A percentile compares a stretch with the other conserved stretches of the same genome.
Evolutionary conservation across 495 filamentous ascomycete species (phyloP).

Genomic region (Neurospora cerealis): DNA sequence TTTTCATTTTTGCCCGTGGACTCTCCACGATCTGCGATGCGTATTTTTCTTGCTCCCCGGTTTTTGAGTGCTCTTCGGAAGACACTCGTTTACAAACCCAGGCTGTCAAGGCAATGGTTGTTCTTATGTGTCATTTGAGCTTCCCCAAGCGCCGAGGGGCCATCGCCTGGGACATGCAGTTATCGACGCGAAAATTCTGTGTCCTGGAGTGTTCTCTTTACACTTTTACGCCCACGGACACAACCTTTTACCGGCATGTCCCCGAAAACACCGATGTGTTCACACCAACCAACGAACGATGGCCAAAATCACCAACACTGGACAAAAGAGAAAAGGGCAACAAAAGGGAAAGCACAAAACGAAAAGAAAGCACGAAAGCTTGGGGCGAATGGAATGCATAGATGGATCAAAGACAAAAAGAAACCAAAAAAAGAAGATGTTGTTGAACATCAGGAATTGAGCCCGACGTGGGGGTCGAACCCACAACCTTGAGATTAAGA

Average conservation of each 20-base stretch:
- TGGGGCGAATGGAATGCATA: neutral
- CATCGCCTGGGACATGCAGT: neutral
- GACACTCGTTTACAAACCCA: neutral
- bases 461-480: neutral
- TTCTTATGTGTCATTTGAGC: neutral
- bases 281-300: no score
- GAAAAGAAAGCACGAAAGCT: neutral
- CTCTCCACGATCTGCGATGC: neutral
- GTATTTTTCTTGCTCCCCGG: neutral
- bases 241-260: no score
- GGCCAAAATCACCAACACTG: no score
- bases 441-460: conserved; percentile 7
- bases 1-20: neutral
- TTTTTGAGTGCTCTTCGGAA: neutral
- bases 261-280: no score
- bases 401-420: neutral
- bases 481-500: conserved; percentile 52
- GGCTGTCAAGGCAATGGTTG: neutral
- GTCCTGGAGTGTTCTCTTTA: neutral
- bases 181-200: neutral
- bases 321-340: neutral
- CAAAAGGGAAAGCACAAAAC: neutral
- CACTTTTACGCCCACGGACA: no score
- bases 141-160: neutral
- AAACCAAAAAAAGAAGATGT: neutral